These are phyloP conservation scores for Fusarium sororula DNA, from an alignment of 2,329 filamentous ascomycete species.

Conservation along the genomic window DNA sequence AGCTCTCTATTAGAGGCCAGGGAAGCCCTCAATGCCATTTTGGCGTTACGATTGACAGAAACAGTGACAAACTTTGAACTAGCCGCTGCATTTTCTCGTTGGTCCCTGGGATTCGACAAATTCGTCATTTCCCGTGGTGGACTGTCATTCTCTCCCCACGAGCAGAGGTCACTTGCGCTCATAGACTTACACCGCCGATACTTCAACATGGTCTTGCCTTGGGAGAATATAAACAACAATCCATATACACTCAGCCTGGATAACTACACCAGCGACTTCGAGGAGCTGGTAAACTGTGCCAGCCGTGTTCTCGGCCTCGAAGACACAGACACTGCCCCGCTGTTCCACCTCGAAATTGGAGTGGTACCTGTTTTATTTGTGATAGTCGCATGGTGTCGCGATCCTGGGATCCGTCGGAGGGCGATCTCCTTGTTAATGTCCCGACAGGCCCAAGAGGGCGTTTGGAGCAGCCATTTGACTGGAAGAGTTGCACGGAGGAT, in stretches of 20 bases:
- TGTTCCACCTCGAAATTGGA: background rate
- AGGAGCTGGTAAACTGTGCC: background rate
- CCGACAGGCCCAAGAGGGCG: background rate
- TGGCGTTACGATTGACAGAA: background rate
- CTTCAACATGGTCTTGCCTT: background rate
- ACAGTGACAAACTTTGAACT: fast-evolving
- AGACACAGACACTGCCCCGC: fast-evolving
- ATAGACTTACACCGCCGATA: background rate
- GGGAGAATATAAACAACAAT: background rate
- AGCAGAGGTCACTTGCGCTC: background rate
- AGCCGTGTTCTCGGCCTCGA: background rate
- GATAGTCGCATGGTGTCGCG: background rate
- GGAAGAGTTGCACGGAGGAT: background rate
- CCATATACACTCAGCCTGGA: background rate
- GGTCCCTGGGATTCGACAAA: background rate
- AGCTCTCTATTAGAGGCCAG: background rate
- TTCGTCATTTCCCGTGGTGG: background rate
- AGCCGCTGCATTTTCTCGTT: fast-evolving
- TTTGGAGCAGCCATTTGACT: background rate
- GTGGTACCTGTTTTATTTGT: background rate
- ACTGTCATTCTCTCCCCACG: fast-evolving
- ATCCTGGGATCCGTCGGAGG: background rate
- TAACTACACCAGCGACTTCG: fast-evolving
- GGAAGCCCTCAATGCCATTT: background rate
- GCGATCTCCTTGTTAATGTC: background rate